Base-by-base conservation (phyloP, 352 stramenopile species). In the Phytopythium montanum region DNA sequence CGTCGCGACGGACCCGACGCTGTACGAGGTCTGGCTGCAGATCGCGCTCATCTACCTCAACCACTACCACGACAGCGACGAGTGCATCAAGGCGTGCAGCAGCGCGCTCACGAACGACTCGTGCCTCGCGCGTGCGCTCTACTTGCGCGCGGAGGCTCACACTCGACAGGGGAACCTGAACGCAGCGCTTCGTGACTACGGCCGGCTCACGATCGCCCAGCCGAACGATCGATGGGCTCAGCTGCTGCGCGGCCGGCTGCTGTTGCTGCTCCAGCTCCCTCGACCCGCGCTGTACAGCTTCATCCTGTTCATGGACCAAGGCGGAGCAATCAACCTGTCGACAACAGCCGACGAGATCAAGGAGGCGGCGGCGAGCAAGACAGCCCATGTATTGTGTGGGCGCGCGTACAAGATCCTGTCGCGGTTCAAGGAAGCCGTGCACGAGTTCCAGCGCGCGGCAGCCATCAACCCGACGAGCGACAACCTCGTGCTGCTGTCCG, bases 21-120 rank as follows among this genome's bases (percentile, higher is more conserved):
- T 93, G 26, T 85, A 85, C 36, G 79, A 88, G 36, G 75, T 90
- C 21, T 93, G 83, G 83, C 60, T 93, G 41, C 79, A 93, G 65
- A 93, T 93, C 51, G 83, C 80, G 14, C 65, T 93, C 33, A 79
- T 93, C 39, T 91, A 88, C 55, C 61, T 93, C 6, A 90, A 88
- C 48, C 81, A 93, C 56, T 93, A 90, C 54, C 83, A 91, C 49
- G 83, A 93, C 59, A 75, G 71, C 46, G 81, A 81, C 19, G 83
- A 73, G 36, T 88, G 81, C 54, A 72, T 88, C 34, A 77, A 76
- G 25, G 81, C 80, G 21, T 93, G 81, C 44, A 73, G 76, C 1
- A 89, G 66, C 38, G 83, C 83, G 10, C 57, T 91, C 21, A 70
- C 67, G 2, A 90, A 88, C 38, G 83, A 93, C 45, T 78, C 78